Base-by-base conservation (phyloP, 2,329 filamentous ascomycete genomes). In the Bipolaris zeicola region DNA sequence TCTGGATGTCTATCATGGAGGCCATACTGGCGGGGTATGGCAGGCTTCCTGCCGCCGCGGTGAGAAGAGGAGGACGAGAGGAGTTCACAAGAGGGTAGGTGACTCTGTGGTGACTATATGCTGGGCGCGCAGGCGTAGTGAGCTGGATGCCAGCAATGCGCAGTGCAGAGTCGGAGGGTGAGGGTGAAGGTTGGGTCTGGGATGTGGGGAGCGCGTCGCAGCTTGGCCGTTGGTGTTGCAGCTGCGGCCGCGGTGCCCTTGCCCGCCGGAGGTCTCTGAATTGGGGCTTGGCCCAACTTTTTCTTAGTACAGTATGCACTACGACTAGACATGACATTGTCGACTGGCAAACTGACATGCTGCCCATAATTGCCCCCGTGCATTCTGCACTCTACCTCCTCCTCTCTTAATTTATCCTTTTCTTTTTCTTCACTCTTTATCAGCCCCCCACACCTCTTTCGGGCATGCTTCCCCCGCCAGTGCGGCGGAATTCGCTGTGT, bases 1-100 rank as follows among this genome's bases (percentile, higher is more conserved):
- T 89, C 82, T 96, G 92, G 71, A 92, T 87, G 73, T 92, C 87
- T 72, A 96, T 89, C 70, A 93, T 86, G 64, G 92, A 96, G 77
- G 89, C 82, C 92, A 96, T 96, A 70, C 77, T 87, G 72, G 70
- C 69, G 82, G 65, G 63, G 63, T 59, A 52, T 45, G 61, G 62
- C 61, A 62, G 61, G 59, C 61, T 62, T 63, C 54, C 58, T 56
- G 64, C 62, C 50, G 47, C 57, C 45, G 45, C 22, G 43, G 22
- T 42, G 20, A 16, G 18, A 24, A 41, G 39, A 20, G 13, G 36
- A 31, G 24, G 47, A 28, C 14, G 22, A 16, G 38, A 24, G 22
- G 28, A 31, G 10, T 31, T 11, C 3, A 31, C 10, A 31, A 31
- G 28, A 31, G 10, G 28, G 13, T 31, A 31, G 10, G 10, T 31